phyloP scores from a whole-genome alignment of 208 protist species.

The Trypanosoma cruzi region DNA sequence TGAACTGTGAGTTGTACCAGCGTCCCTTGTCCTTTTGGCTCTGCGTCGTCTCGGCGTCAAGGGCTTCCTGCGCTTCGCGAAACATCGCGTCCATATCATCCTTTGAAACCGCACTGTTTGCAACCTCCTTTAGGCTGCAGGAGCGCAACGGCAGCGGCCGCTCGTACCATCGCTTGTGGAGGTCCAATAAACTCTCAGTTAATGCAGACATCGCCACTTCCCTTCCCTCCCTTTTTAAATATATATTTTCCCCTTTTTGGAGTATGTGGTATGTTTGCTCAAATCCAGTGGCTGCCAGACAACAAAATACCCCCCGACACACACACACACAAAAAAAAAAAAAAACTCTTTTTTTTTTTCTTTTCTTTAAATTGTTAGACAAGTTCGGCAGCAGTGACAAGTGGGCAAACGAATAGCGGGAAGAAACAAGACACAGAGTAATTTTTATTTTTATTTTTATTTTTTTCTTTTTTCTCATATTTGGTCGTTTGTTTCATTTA shows the following conservation, averaged over 20 bases:
- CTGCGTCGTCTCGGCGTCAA: conserved; percentile 62
- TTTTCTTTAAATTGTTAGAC: too few species aligned
- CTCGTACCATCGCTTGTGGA: conserved; percentile 81
- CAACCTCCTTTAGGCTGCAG: conserved; percentile 90
- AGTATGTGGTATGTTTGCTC: neutral
- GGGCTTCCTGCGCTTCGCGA: conserved; percentile 73
- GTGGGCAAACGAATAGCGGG: too few species aligned
- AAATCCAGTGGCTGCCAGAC: neutral
- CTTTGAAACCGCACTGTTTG: conserved; percentile 66
- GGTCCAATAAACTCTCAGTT: conserved; percentile 47
- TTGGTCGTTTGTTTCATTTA: too few species aligned
- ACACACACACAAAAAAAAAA: too few species aligned
- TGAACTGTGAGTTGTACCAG: conserved; percentile 91
- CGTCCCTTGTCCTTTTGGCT: conserved; percentile 72
- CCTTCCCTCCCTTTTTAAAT: neutral
- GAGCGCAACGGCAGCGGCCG: conserved; percentile 69
- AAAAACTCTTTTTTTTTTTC: too few species aligned
- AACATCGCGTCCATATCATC: conserved; percentile 86
- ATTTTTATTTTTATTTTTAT: too few species aligned
- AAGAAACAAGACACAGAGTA: too few species aligned
- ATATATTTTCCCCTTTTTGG: neutral
- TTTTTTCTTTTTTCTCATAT: too few species aligned
- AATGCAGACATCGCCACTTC: conserved; percentile 1
- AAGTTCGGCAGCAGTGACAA: too few species aligned
- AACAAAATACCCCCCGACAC: too few species aligned